These are phyloP conservation scores for Penicillium herquei DNA, from an alignment of 495 filamentous ascomycete species.

Conservation along the genomic window DNA sequence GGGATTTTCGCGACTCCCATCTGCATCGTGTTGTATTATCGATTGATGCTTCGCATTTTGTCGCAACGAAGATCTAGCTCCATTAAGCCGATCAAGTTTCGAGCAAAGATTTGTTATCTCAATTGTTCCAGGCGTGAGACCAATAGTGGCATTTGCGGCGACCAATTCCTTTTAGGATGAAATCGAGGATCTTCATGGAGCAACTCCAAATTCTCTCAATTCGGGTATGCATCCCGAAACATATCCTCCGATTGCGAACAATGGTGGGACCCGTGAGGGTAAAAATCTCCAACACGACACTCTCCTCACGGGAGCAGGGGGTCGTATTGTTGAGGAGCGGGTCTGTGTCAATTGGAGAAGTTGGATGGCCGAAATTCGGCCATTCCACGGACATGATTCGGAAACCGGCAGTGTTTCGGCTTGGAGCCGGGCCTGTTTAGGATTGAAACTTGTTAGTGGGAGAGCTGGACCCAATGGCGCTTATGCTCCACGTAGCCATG, in stretches of 20 bases:
- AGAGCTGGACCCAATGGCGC: no score
- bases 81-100: no score
- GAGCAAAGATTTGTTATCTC: no score
- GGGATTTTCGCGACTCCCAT: no score
- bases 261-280: conserved; percentile 16
- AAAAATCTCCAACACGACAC: conserved; percentile 13
- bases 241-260: neutral
- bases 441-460: no score
- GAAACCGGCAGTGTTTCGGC: neutral
- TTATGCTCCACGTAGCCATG: no score
- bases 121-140: no score
- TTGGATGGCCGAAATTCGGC: conserved; percentile 20
- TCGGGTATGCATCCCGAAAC: conserved; percentile 5
- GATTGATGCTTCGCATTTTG: no score
- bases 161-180: neutral
- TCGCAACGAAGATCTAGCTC: no score
- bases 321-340: conserved; percentile 8
- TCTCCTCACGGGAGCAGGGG: conserved; percentile 20
- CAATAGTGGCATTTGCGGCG: neutral
- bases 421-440: no score
- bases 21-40: no score
- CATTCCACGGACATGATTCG: conserved; percentile 15
- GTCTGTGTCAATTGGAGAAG: conserved; percentile 22
- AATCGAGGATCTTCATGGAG: neutral
- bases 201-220: conserved; percentile 9